A percentile compares a stretch with the other conserved stretches of the same genome.
These are phyloP conservation scores for Ganoderma resinaceum DNA, from an alignment of 1,284 basidiomycete genomes.

Conservation along the genomic window DNA sequence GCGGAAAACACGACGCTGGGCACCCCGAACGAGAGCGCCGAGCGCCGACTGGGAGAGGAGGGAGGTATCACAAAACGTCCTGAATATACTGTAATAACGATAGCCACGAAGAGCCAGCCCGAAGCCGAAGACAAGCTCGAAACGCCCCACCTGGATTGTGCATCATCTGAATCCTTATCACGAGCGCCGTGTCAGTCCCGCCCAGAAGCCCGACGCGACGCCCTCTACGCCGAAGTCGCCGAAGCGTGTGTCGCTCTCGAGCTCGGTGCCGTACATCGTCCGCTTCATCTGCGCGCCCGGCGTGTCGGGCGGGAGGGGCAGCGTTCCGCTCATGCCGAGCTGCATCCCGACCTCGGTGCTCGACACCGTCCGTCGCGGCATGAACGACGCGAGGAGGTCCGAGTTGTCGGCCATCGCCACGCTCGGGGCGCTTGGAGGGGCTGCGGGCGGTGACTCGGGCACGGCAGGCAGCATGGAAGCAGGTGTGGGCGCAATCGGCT, in stretches of 20 bases:
- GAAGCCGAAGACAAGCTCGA: slow-evolving; percentile 11
- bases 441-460: slow-evolving; percentile 25
- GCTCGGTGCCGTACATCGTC: slow-evolving; percentile 84
- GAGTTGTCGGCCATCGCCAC: slow-evolving; percentile 5
- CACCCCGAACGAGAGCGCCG: not conserved
- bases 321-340: slow-evolving; percentile 33
- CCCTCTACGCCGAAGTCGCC: slow-evolving; percentile 83
- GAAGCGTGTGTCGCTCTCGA: slow-evolving; percentile 77
- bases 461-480: slow-evolving; percentile 31
- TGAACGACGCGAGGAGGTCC: not conserved
- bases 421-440: slow-evolving; percentile 4
- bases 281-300: slow-evolving; percentile 52
- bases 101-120: slow-evolving; percentile 11
- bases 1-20: not conserved
- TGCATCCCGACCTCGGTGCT: slow-evolving; percentile 39
- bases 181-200: slow-evolving; percentile 37
- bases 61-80: not conserved
- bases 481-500: slow-evolving; percentile 32
- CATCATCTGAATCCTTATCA: slow-evolving; percentile 24
- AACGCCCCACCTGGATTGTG: not conserved
- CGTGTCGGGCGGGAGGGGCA: slow-evolving; percentile 41
- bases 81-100: not conserved
- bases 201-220: slow-evolving; percentile 73
- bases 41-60: not conserved
- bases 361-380: slow-evolving; percentile 22